A percentile compares a stretch with the other conserved stretches of the same genome.
phyloP scores from a whole-genome alignment of 2,329 filamentous ascomycete species.

The Teratosphaeria destructans region DNA sequence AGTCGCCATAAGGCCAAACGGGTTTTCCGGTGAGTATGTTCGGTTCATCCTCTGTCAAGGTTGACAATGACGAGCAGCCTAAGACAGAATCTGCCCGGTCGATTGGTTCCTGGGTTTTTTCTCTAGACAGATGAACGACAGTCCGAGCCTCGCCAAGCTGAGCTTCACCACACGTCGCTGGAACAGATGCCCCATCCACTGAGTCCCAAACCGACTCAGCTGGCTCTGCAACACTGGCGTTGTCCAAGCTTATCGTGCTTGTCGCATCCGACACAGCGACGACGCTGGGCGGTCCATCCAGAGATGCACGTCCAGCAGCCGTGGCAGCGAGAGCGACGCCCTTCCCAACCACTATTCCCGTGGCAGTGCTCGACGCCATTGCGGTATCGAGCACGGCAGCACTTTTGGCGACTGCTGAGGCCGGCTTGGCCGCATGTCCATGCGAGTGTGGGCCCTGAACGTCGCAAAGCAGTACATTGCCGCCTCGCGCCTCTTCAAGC shows the following conservation, averaged over 20 bases:
- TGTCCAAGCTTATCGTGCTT: neutral
- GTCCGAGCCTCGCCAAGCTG: neutral
- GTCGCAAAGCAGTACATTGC: neutral
- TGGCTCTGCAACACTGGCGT: neutral
- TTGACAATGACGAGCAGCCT: neutral
- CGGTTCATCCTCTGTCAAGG: neutral
- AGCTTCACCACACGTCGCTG: neutral
- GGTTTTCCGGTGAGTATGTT: neutral
- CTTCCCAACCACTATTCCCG: neutral
- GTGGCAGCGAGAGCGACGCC: neutral
- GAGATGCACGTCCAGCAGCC: neutral
- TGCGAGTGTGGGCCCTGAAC: neutral
- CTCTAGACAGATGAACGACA: neutral
- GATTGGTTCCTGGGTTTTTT: neutral
- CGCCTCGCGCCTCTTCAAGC: neutral
- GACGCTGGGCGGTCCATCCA: neutral
- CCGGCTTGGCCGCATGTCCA: neutral
- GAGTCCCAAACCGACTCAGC: neutral
- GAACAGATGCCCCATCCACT: neutral
- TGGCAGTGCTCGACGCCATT: neutral
- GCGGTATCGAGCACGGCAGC: neutral
- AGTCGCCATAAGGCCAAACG: neutral
- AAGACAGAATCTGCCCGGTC: neutral
- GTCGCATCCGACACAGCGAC: neutral
- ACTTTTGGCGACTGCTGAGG: neutral